Percentiles rank a stretch among this genome's conserved stretches.
Conservation (phyloP, 192 early-diverging fungal species). For the Mortierella claussenii region DNA sequence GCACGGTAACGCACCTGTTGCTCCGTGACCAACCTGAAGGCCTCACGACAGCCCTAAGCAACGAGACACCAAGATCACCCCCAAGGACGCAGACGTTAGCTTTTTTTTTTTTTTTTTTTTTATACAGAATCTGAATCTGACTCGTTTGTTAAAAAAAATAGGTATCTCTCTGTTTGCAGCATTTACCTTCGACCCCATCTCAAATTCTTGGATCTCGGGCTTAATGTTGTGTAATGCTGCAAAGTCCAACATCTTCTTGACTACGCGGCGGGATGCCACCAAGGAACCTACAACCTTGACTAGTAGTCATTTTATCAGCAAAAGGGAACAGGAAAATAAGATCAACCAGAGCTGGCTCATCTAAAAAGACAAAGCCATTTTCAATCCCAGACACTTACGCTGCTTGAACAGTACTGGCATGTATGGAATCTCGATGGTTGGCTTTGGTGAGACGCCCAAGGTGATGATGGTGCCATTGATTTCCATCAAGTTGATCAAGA, state of each 20-base stretch:
- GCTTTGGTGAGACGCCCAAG: conserved; percentile 57
- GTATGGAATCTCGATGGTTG: conserved; percentile 42
- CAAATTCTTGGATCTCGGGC: conserved; percentile 72
- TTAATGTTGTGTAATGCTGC: conserved; percentile 73
- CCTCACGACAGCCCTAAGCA: conserved; percentile 62
- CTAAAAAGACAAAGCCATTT: background rate
- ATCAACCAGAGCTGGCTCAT: no score
- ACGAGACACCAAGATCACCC: background rate
- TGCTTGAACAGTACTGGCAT: conserved; percentile 34
- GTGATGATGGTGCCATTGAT: conserved; percentile 59
- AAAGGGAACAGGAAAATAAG: background rate
- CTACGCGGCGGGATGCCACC: conserved; percentile 68
- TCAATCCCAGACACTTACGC: conserved; percentile 11
- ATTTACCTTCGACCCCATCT: conserved; percentile 57
- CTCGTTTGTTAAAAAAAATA: no score
- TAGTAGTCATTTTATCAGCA: conserved; percentile 1
- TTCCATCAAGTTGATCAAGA: conserved; percentile 53
- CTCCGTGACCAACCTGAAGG: conserved; percentile 62
- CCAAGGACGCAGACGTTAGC: background rate
- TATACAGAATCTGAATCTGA: no score
- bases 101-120: background rate
- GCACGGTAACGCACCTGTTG: conserved; percentile 74
- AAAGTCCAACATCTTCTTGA: conserved; percentile 74
- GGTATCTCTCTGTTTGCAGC: no score
- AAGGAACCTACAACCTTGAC: conserved; percentile 70